These are phyloP conservation scores for Zymoseptoria passerinii DNA, from an alignment of 2,329 filamentous ascomycete genomes.

Conservation along the genomic window DNA sequence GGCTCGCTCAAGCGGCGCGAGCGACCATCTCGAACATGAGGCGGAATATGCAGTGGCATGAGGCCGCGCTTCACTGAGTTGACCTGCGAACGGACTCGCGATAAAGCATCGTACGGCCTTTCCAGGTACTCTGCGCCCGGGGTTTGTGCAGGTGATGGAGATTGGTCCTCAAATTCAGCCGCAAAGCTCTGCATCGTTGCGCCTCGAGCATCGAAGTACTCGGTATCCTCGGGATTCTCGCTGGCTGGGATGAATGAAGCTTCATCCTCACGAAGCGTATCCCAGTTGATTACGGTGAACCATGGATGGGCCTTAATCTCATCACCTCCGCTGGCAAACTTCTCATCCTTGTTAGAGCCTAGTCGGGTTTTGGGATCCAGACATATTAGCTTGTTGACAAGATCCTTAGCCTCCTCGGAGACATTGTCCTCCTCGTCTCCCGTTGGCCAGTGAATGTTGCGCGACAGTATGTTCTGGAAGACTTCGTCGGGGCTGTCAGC, in stretches of 20 bases:
- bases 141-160: slow-evolving; percentile 61
- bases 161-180: slow-evolving; percentile 87
- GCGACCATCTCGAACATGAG: slow-evolving; percentile 86
- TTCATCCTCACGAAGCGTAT: slow-evolving; percentile 83
- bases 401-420: slow-evolving; percentile 80
- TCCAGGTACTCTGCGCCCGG: slow-evolving; percentile 74
- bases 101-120: slow-evolving; percentile 87
- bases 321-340: slow-evolving; percentile 72
- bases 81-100: slow-evolving; percentile 77
- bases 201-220: slow-evolving; percentile 90
- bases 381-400: slow-evolving; percentile 88
- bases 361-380: slow-evolving; percentile 73
- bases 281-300: slow-evolving; percentile 85
- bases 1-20: slow-evolving; percentile 86
- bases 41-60: slow-evolving; percentile 93
- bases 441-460: slow-evolving; percentile 87
- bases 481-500: slow-evolving; percentile 83
- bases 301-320: slow-evolving; percentile 86
- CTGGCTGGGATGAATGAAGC: slow-evolving; percentile 89
- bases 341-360: slow-evolving; percentile 78
- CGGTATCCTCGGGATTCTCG: slow-evolving; percentile 92
- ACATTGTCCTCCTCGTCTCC: slow-evolving; percentile 64
- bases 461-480: slow-evolving; percentile 89
- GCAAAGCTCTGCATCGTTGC: slow-evolving; percentile 87
- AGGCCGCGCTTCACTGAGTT: slow-evolving; percentile 78